Base-by-base conservation (phyloP, 805 yeast species). In the Cyberlindnera suaveolens region DNA sequence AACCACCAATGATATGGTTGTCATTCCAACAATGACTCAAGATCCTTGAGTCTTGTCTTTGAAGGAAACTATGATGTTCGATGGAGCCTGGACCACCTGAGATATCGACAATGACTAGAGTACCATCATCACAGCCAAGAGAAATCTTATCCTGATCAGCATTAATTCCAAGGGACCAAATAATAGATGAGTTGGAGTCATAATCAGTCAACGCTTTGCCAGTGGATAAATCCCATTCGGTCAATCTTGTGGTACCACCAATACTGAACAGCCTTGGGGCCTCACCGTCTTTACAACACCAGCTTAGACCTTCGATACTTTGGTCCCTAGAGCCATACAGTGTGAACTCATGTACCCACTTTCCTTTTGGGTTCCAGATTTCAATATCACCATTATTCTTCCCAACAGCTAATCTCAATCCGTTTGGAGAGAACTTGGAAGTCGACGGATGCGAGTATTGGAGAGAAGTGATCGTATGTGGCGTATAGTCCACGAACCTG, bases 61-160 rank as follows among this genome's bases (percentile, higher is more conserved):
- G 93, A 47, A 93, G 71, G 40, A 88, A 78, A 23, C 73, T 65
- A 44, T 75, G 82, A 60, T 83, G 88, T 59, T 86, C 96, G 53
- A 91, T 67, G 17, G 75, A 75, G 10, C 95, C 96, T n/a, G 70
- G 71, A 15, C 96, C 96, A 13, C 93, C 96, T 7, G 86, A 70
- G n/a, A 90, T 78, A 57, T 88, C 88, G 15, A 89, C 71, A 4
- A 93, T 62, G 2, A 85, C 95, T 9, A 91, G 89, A 6, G 87
- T 72, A 19, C 99, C 99, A 58, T 90, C 95, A 53, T 93, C 99
- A 63, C 98, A 91, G 4, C 98, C 99, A 1, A 86, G 85, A 1
- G 96, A 87, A 31, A 93, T 66, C 53, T 72, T 78, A 46, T 73
- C 65, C 38, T 82, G 85, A 18, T 74, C 66, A 19, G 74, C 72